Evolutionary conservation across 2,329 filamentous ascomycete genomes (phyloP), one percentile per base, ranked within the genome.

Genomic region (Clarireedia sp.): DNA sequence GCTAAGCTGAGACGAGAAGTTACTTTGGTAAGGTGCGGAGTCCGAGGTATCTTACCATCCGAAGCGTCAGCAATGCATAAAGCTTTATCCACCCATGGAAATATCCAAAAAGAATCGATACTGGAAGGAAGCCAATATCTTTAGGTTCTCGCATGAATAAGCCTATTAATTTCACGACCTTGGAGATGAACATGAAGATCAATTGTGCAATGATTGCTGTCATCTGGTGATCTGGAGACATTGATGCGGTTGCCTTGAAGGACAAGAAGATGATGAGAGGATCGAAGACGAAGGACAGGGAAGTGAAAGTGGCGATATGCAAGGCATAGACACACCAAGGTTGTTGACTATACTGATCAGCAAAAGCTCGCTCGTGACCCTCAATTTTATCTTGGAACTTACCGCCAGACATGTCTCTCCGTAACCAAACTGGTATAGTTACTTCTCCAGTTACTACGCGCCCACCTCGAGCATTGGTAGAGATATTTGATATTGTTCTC

Each of bases 371-470:
- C 37, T 54, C 46, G 45, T 50, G 52, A 50, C 23, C 19, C 21
- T 21, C 23, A 23, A 23, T 17, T 5, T 12, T 10, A 16, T 19
- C 19, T 26, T n/a, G 19, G 52, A 29, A 83, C 90, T 85, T 80
- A 96, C 91, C 74, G 84, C 83, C 88, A 90, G 67, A 96, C 89
- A 67, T 90, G 81, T 68, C 86, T 78, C 73, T 96, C 92, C 61
- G 82, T 82, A 61, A 92, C 80, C 67, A 96, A 78, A 71, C 90
- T 96, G 51, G 90, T 96, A 72, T 90, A 85, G 72, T 97, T 97
- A 76, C 90, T 96, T 68, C 92, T 81, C 92, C 92, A 97, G 73
- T 97, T 97, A 77, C 91, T 96, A 67, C 92, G 85, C 44, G 94
- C 90, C 92, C 92, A 97, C 48, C 92, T 82, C 47, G 92, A 83